Conservation (phyloP, 2,329 filamentous ascomycete genomes). For the Colletotrichum truncatum region DNA sequence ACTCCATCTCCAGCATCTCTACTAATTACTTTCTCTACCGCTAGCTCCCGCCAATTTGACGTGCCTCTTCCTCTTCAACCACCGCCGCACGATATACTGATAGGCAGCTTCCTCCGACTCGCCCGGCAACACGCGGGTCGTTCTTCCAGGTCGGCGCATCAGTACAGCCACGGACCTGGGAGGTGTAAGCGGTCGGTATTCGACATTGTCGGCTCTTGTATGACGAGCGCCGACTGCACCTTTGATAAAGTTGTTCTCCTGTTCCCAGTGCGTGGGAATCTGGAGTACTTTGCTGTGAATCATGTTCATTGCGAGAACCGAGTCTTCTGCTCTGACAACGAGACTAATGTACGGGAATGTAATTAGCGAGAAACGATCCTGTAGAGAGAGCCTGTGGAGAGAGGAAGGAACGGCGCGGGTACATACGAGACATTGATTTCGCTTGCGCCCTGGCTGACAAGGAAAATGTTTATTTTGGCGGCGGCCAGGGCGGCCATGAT, state of each 20-base stretch:
- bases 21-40: too few species aligned
- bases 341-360: neutral
- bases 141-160: neutral
- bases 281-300: conserved; percentile 77
- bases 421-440: conserved; percentile 97
- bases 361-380: neutral
- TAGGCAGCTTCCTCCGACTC: neutral
- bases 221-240: conserved; percentile 2
- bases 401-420: neutral
- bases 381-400: rapidly evolving
- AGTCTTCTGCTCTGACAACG: conserved; percentile 92
- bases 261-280: conserved; percentile 27
- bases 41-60: neutral
- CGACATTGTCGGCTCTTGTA: neutral
- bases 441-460: conserved; percentile 75
- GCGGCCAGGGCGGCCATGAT: conserved; percentile 20
- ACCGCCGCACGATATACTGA: neutral
- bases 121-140: neutral
- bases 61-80: neutral
- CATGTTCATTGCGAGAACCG: conserved; percentile 92
- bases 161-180: conserved; percentile 29
- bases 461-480: conserved; percentile 28
- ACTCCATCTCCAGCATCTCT: too few species aligned
- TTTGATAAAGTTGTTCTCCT: conserved; percentile 27
- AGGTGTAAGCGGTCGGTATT: conserved; percentile 16